phyloP scores from a whole-genome alignment of 768 basidiomycete genomes.

The Suillus luteus region DNA sequence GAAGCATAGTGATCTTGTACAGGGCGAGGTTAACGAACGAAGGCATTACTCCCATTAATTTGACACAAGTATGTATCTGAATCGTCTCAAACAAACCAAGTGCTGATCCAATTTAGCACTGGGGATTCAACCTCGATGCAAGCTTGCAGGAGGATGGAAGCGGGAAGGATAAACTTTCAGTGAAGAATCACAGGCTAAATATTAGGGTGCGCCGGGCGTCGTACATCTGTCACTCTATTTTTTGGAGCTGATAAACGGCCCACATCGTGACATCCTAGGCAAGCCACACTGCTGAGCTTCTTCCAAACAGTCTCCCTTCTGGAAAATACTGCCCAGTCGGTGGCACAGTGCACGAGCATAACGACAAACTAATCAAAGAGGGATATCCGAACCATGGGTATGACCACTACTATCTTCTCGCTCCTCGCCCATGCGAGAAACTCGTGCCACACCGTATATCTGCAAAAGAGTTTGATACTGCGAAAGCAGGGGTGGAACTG shows the following conservation, averaged over 20 bases:
- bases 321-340: conserved; percentile 51
- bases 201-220: conserved; percentile 36
- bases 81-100: conserved; percentile 5
- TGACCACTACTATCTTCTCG: conserved; percentile 68
- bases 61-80: conserved; percentile 60
- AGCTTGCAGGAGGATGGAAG: conserved; percentile 46
- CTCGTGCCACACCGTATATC: conserved; percentile 51
- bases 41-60: conserved; percentile 68
- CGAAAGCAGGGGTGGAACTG: conserved; percentile 29
- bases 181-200: conserved; percentile 50
- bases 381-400: conserved; percentile 60
- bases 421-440: conserved; percentile 35
- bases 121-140: conserved; percentile 82
- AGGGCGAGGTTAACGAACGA: conserved; percentile 61
- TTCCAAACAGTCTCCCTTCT: conserved; percentile 50
- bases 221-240: not conserved
- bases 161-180: conserved; percentile 40
- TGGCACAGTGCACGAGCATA: conserved; percentile 50
- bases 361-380: conserved; percentile 55
- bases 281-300: conserved; percentile 55
- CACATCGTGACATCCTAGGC: conserved; percentile 37
- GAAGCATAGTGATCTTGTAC: conserved; percentile 68
- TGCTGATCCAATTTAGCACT: conserved; percentile 50
- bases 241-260: not conserved
- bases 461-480: conserved; percentile 35